phyloP scores from a whole-genome alignment of 1,284 basidiomycete species.

The Cryptococcus sp. region DNA sequence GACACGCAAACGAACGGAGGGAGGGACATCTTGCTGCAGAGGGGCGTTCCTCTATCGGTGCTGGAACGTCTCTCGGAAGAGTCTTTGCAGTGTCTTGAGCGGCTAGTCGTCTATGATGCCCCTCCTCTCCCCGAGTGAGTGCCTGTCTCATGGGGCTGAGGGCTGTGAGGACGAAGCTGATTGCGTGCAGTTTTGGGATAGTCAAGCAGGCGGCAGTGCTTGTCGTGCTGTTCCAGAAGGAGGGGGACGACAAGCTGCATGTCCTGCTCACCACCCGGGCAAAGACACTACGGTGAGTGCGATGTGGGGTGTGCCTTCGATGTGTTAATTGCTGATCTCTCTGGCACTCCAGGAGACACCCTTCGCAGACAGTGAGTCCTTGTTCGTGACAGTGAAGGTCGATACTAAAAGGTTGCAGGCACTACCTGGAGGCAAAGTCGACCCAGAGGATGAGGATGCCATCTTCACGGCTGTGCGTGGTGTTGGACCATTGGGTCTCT shows the following conservation, averaged over 20 bases:
- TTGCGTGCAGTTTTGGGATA: slow-evolving; percentile 34
- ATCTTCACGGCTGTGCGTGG: slow-evolving; percentile 67
- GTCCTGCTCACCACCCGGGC: slow-evolving; percentile 81
- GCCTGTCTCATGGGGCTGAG: not conserved
- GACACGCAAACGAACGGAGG: too few species aligned
- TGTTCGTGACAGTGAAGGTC: not conserved
- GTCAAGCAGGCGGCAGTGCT: slow-evolving; percentile 64
- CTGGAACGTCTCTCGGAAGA: slow-evolving; percentile 27
- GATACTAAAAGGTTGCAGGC: slow-evolving; percentile 49
- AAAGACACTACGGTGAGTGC: slow-evolving; percentile 59
- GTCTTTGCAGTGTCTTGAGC: slow-evolving; percentile 8
- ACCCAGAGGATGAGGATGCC: slow-evolving; percentile 62
- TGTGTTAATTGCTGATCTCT: not conserved
- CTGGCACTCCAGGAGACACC: slow-evolving; percentile 27
- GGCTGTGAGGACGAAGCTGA: not conserved
- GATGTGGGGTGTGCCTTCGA: not conserved
- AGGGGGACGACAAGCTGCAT: slow-evolving; percentile 56
- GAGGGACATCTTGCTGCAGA: too few species aligned
- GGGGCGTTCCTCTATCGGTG: slow-evolving; percentile 4
- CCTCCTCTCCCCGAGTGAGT: slow-evolving; percentile 5
- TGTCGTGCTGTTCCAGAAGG: slow-evolving; percentile 68
- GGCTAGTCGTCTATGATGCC: slow-evolving; percentile 1
- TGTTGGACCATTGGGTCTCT: not conserved
- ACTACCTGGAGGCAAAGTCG: slow-evolving; percentile 76
- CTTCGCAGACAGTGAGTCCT: slow-evolving; percentile 33